Conservation (phyloP, 495 filamentous ascomycete genomes). For the Penicillium cinerascens region DNA sequence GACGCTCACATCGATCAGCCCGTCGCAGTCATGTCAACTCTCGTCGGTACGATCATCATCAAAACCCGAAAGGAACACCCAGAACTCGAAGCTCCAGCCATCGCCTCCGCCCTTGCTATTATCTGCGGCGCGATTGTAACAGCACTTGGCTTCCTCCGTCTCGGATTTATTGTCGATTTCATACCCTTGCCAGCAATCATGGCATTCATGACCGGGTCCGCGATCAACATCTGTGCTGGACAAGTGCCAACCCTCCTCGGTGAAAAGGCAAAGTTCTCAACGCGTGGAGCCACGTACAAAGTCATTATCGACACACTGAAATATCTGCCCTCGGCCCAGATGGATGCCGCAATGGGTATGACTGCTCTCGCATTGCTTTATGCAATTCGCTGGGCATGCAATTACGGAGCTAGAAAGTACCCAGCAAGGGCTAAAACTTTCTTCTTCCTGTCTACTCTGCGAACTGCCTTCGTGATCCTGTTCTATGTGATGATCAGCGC, state of each 20-base stretch:
- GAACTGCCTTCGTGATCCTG: constrained; percentile 87
- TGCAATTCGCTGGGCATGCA: constrained; percentile 65
- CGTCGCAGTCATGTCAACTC: constrained; percentile 90
- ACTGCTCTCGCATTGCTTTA: constrained; percentile 84
- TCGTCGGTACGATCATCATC: constrained; percentile 75
- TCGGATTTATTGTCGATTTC: constrained; percentile 94
- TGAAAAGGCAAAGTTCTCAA: constrained; percentile 65
- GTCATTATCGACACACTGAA: constrained; percentile 87
- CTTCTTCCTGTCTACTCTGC: constrained; percentile 86
- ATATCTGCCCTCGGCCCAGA: constrained; percentile 55
- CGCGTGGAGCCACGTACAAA: constrained; percentile 71
- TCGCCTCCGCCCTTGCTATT: constrained; percentile 77
- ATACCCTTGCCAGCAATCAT: constrained; percentile 88
- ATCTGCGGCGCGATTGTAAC: constrained; percentile 75
- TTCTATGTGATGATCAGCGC: constrained; percentile 91
- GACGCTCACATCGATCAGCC: constrained; percentile 50
- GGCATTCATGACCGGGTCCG: constrained; percentile 97
- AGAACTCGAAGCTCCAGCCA: constrained; percentile 52
- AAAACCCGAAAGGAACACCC: constrained; percentile 54
- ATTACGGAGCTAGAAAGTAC: constrained; percentile 34
- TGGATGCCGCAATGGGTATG: constrained; percentile 88
- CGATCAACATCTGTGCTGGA: constrained; percentile 81
- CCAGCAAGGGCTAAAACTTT: constrained; percentile 59
- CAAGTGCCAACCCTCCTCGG: constrained; percentile 85
- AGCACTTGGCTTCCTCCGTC: constrained; percentile 72